A percentile compares a stretch with the other conserved stretches of the same genome.
Conservation (phyloP, 805 yeast genomes). For the Crinitomyces ghanaensis region DNA sequence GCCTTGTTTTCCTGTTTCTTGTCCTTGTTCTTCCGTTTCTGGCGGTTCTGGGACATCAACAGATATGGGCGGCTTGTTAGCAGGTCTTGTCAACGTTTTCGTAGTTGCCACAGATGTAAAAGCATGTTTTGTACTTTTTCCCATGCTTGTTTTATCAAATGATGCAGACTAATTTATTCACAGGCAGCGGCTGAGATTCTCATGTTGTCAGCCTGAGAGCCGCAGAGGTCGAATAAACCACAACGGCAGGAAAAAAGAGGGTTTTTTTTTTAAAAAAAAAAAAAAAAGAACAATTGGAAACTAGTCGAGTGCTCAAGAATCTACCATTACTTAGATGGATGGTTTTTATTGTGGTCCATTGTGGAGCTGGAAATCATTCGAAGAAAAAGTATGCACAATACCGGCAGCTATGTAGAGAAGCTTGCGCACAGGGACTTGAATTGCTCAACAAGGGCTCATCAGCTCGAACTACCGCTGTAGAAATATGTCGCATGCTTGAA, state of each 20-base stretch:
- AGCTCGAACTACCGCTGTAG: constrained; percentile 16
- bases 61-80: too few species aligned
- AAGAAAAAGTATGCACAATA: constrained; percentile 7
- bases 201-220: background rate
- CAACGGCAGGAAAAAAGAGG: too few species aligned
- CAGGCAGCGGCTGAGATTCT: background rate
- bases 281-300: too few species aligned
- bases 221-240: background rate
- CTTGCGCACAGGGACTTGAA: constrained; percentile 15
- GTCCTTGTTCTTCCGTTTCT: too few species aligned
- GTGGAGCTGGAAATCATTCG: constrained; percentile 27
- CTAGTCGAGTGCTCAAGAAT: too few species aligned
- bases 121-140: too few species aligned
- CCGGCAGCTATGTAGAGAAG: constrained; percentile 11
- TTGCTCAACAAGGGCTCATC: constrained; percentile 12
- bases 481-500: constrained; percentile 25
- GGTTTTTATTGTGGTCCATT: constrained; percentile 20
- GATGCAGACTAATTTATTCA: too few species aligned
- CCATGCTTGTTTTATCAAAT: too few species aligned
- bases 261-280: too few species aligned
- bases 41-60: too few species aligned
- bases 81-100: constrained; percentile 1
- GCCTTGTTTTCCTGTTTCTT: too few species aligned
- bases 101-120: constrained; percentile 3
- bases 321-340: too few species aligned